These are phyloP conservation scores for Tripterygium wilfordii DNA, from an alignment of 177 flowering plant genomes.

Conservation along the genomic window DNA sequence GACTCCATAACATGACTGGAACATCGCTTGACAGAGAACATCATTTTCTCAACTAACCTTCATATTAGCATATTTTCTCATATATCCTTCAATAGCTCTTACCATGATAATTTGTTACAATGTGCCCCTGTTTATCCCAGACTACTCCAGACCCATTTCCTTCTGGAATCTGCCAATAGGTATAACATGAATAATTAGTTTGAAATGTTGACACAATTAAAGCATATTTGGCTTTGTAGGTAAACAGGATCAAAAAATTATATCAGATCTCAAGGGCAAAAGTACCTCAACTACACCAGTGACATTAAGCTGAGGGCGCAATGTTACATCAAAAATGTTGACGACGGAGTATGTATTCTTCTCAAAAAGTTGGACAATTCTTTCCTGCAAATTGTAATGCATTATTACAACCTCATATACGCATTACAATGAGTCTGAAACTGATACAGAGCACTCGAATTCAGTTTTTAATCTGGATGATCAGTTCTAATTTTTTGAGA, in stretches of 20 bases:
- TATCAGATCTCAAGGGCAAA: background rate
- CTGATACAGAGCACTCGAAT: too few relatives aligned
- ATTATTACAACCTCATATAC: slow-evolving; percentile 15
- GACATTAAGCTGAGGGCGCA: slow-evolving; percentile 85
- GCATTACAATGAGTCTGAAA: background rate
- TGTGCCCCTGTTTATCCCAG: slow-evolving; percentile 87
- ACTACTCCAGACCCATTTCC: slow-evolving; percentile 99
- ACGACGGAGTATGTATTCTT: slow-evolving; percentile 87
- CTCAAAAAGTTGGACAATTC: slow-evolving; percentile 75
- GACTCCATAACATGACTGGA: too few relatives aligned
- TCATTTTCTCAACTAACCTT: too few relatives aligned
- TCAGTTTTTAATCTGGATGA: too few relatives aligned
- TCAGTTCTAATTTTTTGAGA: background rate
- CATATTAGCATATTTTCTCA: background rate
- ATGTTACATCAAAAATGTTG: slow-evolving; percentile 88
- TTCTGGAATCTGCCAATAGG: slow-evolving; percentile 71
- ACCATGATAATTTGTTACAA: slow-evolving; percentile 97
- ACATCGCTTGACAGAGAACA: too few relatives aligned
- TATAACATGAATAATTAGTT: background rate
- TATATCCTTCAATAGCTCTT: slow-evolving; percentile 10
- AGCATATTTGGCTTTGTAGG: too few relatives aligned
- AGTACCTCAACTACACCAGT: slow-evolving; percentile 94
- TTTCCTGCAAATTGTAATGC: slow-evolving; percentile 49
- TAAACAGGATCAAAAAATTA: background rate
- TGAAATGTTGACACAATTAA: too few relatives aligned